phyloP scores from a whole-genome alignment of 139 green algal genomes.

The Chlamydomonas sphaeroides region DNA sequence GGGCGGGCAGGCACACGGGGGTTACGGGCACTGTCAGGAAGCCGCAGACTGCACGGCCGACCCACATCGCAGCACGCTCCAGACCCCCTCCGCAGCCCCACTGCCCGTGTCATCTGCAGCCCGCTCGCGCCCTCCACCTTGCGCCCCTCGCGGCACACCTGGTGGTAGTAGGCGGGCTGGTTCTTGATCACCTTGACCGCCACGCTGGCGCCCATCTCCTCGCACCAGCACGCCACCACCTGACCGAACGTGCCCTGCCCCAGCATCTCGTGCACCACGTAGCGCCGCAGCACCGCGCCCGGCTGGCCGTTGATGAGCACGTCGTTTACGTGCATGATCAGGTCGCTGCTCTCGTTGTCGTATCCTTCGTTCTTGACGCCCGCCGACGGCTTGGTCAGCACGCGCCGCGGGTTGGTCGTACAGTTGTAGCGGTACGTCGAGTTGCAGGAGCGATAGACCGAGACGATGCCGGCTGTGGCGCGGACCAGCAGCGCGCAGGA shows the following conservation, averaged over 20 bases:
- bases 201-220: constrained; percentile 46
- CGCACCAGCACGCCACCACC: constrained; percentile 81
- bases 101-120: background rate
- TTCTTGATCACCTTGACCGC: constrained; percentile 99
- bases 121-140: background rate
- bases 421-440: constrained; percentile 53
- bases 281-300: constrained; percentile 57
- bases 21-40: too few species aligned
- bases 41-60: too few species aligned
- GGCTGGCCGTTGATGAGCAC: constrained; percentile 63
- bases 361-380: constrained; percentile 74
- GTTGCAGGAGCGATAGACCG: constrained; percentile 4
- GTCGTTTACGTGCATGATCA: constrained; percentile 86
- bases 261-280: constrained; percentile 83
- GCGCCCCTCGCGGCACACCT: constrained; percentile 61
- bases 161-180: constrained; percentile 95
- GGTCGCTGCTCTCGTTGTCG: constrained; percentile 90
- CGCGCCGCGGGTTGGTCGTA: constrained; percentile 49
- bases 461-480: constrained; percentile 16
- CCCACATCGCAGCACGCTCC: too few species aligned
- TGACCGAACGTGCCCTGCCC: constrained; percentile 97
- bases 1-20: too few species aligned
- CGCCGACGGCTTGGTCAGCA: constrained; percentile 80
- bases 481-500: constrained; percentile 22
- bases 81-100: too few species aligned